Evolutionary conservation across 805 yeast species (phyloP).

Genomic region (Schwanniomyces pseudopolymorphus): DNA sequence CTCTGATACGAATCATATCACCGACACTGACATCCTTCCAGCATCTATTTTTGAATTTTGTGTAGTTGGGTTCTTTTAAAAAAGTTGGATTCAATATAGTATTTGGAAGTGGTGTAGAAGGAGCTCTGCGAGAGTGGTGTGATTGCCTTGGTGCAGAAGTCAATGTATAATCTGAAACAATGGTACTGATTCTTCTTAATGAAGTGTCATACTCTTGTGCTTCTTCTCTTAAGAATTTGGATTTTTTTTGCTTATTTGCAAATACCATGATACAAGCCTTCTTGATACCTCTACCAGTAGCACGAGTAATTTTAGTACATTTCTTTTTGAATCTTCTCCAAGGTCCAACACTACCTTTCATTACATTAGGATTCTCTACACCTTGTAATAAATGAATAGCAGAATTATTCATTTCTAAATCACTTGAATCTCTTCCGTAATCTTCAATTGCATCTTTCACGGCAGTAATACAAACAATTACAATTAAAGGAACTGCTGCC

Average conservation of each 20-base stretch:
- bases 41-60: constrained; percentile 43
- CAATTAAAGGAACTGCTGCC: constrained; percentile 79
- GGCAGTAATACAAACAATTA: constrained; percentile 73
- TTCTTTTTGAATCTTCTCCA: constrained; percentile 74
- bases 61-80: constrained; percentile 3
- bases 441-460: constrained; percentile 79
- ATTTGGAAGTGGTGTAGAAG: constrained; percentile 14
- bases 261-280: constrained; percentile 22
- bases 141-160: constrained; percentile 8
- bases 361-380: constrained; percentile 57
- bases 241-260: constrained; percentile 23
- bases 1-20: constrained; percentile 66
- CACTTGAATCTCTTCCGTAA: constrained; percentile 61
- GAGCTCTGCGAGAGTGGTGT: constrained; percentile 5
- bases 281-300: constrained; percentile 16
- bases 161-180: constrained; percentile 31
- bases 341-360: constrained; percentile 49
- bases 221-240: constrained; percentile 24
- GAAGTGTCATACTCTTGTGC: constrained; percentile 23
- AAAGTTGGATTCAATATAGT: constrained; percentile 21
- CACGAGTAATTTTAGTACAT: constrained; percentile 34
- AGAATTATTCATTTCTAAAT: constrained; percentile 66
- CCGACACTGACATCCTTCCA: constrained; percentile 79
- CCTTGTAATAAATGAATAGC: constrained; percentile 58
- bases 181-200: constrained; percentile 37